phyloP scores from a whole-genome alignment of 1,284 basidiomycete species.

The Agroathelia rolfsii region DNA sequence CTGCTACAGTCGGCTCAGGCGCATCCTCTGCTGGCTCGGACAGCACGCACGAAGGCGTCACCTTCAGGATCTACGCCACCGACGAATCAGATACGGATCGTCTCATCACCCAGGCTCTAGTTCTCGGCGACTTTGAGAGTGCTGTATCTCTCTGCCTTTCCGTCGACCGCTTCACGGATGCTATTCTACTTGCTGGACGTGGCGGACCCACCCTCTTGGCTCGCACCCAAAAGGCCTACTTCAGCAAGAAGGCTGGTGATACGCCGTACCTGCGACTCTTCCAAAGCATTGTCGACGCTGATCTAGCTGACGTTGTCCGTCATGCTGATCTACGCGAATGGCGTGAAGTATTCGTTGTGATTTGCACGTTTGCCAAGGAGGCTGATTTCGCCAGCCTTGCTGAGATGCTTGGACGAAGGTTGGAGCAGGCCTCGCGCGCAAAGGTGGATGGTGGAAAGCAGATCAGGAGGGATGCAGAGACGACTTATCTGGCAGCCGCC shows the following conservation, averaged over 20 bases:
- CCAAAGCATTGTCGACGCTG: conserved; percentile 91
- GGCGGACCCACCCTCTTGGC: conserved; percentile 87
- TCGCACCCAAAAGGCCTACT: conserved; percentile 90
- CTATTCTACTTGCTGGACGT: conserved; percentile 86
- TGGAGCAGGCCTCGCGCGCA: conserved; percentile 59
- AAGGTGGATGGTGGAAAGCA: conserved; percentile 33
- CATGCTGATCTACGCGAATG: conserved; percentile 93
- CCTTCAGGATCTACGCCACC: conserved; percentile 85
- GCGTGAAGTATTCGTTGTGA: conserved; percentile 94
- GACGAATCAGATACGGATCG: conserved; percentile 86
- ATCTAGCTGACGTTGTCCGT: conserved; percentile 88
- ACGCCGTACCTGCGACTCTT: conserved; percentile 90
- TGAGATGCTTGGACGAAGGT: conserved; percentile 85
- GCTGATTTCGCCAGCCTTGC: conserved; percentile 83
- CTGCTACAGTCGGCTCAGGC: conserved; percentile 82
- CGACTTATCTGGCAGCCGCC: conserved; percentile 88
- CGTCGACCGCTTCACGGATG: conserved; percentile 87
- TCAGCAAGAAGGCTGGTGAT: conserved; percentile 68
- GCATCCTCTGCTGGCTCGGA: conserved; percentile 81
- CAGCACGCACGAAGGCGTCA: conserved; percentile 58
- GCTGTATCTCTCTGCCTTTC: conserved; percentile 91
- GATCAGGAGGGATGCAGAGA: conserved; percentile 78
- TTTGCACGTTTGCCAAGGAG: conserved; percentile 87
- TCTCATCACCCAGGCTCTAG: conserved; percentile 86
- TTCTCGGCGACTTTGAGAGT: conserved; percentile 89